These are phyloP conservation scores for Esteya vermicola DNA, from an alignment of 2,329 filamentous ascomycete genomes.

Conservation along the genomic window DNA sequence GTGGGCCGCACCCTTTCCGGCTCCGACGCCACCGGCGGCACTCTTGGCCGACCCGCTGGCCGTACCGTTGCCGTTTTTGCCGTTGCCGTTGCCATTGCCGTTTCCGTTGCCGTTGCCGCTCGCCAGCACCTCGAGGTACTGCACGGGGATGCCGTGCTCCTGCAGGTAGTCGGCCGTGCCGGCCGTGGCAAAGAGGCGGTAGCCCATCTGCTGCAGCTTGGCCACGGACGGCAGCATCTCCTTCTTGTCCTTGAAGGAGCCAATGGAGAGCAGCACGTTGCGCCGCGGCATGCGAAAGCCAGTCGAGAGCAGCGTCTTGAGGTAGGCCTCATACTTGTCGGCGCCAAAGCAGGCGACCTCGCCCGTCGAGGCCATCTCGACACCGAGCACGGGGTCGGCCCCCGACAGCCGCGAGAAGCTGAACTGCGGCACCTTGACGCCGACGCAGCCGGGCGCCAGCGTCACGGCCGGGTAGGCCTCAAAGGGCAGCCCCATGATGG, in stretches of 20 bases:
- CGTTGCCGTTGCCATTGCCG: background rate
- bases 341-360: constrained; percentile 94
- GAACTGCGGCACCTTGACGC: constrained; percentile 97
- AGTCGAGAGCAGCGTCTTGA: constrained; percentile 90
- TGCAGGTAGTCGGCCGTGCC: constrained; percentile 95
- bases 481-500: constrained; percentile 77
- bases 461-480: constrained; percentile 65
- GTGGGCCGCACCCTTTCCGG: no score
- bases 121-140: constrained; percentile 80
- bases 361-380: constrained; percentile 98
- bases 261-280: constrained; percentile 90
- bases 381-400: constrained; percentile 88
- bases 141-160: constrained; percentile 80
- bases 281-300: constrained; percentile 93
- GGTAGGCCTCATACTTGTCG: constrained; percentile 94
- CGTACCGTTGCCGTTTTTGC: no score
- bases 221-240: constrained; percentile 90
- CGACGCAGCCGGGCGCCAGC: constrained; percentile 70
- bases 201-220: constrained; percentile 81
- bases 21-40: no score
- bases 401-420: constrained; percentile 95
- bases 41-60: no score
- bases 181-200: constrained; percentile 89
- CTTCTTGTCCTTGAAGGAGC: constrained; percentile 94
- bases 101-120: constrained; percentile 39